Base-by-base conservation (phyloP, 1,139 yeast species). In the Geotrichum histeridarum region DNA sequence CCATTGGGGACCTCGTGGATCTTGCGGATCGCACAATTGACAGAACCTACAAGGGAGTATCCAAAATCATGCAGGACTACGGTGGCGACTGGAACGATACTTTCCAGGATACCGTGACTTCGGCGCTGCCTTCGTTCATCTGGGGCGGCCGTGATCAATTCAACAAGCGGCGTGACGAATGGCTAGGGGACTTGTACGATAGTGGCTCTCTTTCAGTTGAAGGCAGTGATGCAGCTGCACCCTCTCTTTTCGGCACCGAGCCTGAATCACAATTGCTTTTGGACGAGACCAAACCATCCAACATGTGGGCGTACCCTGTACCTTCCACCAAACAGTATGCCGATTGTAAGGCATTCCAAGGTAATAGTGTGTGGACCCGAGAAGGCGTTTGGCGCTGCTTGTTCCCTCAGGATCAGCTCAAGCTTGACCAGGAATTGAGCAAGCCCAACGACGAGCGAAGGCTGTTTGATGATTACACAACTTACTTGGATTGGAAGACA, bases 331-430 rank as follows among this genome's bases (percentile, higher is more conserved):
- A 78, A 51, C 78, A 79, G 59, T 87, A 83, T 67, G 75, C 79
- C 57, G 77, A 79, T 45, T 90, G 97, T 67, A 64, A 77, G 63
- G 78, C 78, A 35, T 11, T 39, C 27, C 12, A 39, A 14, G 97
- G 97, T 1, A 73, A 78, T 15, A 79, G 88, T 0, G 82, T 83
- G 8, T 90, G 96, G 95, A 93, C 86, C 63, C 73, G 77, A 45
- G 68, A 68, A 30, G 96, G 96, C 0, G 78, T 82, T 68, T 90
- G 96, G 96, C 78, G 90, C 64, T 90, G 97, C 70, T 73, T 90
- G 54, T 86, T 90, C 70, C 95, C 95, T 7, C 11, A 9, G n/a
- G 44, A 44, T 22, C 33, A 51, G 14, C 36, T 27, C 9, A 38
- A 27, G 15, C 48, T 50, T 27, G 41, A 42, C 5, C 22, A 45